Percentiles rank a stretch among this genome's conserved stretches.
Conservation (phyloP, 352 stramenopile species). For the Phytophthora palmivora region DNA sequence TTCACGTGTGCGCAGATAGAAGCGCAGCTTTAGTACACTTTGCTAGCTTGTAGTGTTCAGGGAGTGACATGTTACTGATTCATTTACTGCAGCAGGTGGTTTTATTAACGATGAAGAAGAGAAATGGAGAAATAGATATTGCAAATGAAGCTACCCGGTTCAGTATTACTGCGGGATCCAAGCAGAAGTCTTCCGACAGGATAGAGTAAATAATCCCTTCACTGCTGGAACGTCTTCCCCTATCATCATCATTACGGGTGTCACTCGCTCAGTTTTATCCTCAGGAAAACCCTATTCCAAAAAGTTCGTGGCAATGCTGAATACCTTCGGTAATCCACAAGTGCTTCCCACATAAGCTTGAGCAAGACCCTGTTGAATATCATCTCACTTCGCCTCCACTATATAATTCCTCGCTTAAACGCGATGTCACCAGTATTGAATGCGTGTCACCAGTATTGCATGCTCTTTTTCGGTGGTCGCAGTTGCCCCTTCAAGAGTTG, state of each 20-base stretch:
- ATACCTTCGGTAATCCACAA: conserved; percentile 33
- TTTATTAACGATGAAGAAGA: too few species aligned
- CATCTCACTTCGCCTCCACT: conserved; percentile 33
- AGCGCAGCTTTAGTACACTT: too few species aligned
- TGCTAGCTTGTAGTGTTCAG: too few species aligned
- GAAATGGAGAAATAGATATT: too few species aligned
- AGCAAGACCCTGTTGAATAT: conserved; percentile 32
- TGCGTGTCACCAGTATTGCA: too few species aligned
- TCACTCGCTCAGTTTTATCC: conserved; percentile 16
- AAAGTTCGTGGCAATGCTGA: conserved; percentile 41
- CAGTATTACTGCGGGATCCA: neutral
- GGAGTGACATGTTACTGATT: too few species aligned
- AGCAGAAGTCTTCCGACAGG: conserved; percentile 11
- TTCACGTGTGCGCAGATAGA: too few species aligned
- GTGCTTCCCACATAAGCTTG: conserved; percentile 38
- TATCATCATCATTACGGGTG: conserved; percentile 5
- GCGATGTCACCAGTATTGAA: too few species aligned
- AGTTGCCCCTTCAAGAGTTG: conserved; percentile 12
- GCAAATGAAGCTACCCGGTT: too few species aligned
- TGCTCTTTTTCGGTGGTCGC: conserved; percentile 17
- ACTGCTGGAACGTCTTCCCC: conserved; percentile 15
- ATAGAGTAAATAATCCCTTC: conserved; percentile 21
- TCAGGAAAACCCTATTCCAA: conserved; percentile 34
- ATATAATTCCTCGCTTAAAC: too few species aligned
- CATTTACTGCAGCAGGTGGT: too few species aligned